phyloP scores from a whole-genome alignment of 192 early-diverging fungal genomes.

The Podila clonocystis region DNA sequence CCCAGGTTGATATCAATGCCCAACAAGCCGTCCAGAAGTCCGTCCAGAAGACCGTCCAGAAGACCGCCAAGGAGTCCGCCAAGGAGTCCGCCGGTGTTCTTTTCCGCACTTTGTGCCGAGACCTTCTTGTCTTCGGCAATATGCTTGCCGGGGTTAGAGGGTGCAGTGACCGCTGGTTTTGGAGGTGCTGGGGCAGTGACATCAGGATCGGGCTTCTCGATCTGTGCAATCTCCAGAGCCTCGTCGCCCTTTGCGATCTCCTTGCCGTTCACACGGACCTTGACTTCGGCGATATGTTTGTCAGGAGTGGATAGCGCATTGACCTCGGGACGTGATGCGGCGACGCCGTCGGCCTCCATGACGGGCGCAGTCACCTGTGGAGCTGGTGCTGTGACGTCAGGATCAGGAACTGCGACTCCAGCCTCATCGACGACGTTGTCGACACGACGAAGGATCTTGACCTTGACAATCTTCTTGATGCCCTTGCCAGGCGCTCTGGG shows the following conservation, averaged over 20 bases:
- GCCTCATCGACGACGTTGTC: neutral
- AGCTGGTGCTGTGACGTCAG: neutral
- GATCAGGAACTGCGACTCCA: neutral
- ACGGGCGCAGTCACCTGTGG: too few species aligned
- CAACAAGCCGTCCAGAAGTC: slow-evolving; percentile 3
- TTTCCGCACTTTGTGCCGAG: neutral
- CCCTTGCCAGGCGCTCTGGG: too few species aligned
- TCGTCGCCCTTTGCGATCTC: neutral
- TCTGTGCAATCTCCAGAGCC: neutral
- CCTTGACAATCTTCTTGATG: neutral
- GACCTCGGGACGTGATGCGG: too few species aligned
- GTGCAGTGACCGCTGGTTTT: neutral
- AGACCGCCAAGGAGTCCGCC: neutral
- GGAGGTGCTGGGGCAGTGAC: neutral
- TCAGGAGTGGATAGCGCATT: too few species aligned
- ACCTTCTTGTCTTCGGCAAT: too few species aligned
- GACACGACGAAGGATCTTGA: neutral
- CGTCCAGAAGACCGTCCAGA: too few species aligned
- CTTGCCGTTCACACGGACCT: neutral
- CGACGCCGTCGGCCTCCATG: too few species aligned
- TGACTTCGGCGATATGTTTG: neutral
- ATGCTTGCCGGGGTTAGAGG: neutral
- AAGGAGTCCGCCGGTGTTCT: neutral
- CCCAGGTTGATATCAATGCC: slow-evolving; percentile 2
- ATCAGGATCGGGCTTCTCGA: neutral